Evolutionary conservation across 306 rosid genomes (phyloP).

Genomic region (Styphnolobium japonicum): DNA sequence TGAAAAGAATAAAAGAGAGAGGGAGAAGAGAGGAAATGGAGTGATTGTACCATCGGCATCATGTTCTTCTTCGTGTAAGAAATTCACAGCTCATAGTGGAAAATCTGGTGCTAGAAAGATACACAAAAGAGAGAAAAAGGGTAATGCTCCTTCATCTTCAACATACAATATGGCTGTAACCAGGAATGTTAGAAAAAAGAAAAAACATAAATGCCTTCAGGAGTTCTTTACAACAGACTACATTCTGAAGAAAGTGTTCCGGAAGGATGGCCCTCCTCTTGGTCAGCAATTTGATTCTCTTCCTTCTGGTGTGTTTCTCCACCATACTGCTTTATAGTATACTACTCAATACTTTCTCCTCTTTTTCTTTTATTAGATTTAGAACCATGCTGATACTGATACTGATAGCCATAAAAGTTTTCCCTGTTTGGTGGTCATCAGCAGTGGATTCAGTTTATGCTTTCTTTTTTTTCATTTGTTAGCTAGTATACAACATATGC

Average conservation of each 20-base stretch:
- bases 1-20: conserved; percentile 23
- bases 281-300: conserved; percentile 61
- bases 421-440: background rate
- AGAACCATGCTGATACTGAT: background rate
- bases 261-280: conserved; percentile 67
- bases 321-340: conserved; percentile 10
- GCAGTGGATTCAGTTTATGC: background rate
- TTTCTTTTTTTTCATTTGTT: background rate
- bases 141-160: conserved; percentile 25
- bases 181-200: conserved; percentile 28
- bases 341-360: background rate
- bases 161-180: conserved; percentile 12
- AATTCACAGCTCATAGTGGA: conserved; percentile 17
- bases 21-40: conserved; percentile 44
- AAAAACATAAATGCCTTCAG: conserved; percentile 35
- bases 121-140: background rate
- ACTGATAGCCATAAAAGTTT: background rate
- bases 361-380: background rate
- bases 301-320: conserved; percentile 46
- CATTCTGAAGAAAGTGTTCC: conserved; percentile 45
- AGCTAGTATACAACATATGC: background rate
- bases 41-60: conserved; percentile 11
- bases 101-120: conserved; percentile 29
- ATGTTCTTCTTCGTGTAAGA: background rate
- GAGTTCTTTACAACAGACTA: conserved; percentile 38